Evolutionary conservation across 805 yeast species (phyloP), one percentile per base, ranked within the genome.

Genomic region (Millerozyma miso): DNA sequence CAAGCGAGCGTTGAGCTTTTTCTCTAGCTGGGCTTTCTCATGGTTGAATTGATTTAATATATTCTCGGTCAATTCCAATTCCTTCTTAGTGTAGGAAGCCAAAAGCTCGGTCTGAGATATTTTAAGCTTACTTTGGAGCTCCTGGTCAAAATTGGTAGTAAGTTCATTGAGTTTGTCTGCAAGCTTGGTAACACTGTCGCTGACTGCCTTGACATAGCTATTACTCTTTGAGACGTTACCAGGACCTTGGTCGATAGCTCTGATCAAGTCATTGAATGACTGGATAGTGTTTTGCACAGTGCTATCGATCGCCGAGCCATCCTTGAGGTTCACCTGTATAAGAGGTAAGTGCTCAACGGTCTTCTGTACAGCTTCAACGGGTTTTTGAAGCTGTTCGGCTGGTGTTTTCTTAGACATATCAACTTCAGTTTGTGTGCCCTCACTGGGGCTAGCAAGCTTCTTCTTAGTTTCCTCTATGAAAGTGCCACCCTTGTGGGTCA

Each of bases 11-110:
- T 77, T 70, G 58, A 82, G 83, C 51, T 80, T 80, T 37, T 67
- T 59, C 49, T 83, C 83, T 52, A 88, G 71, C 43, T 74, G 75
- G 38, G 70, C 55, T 56, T 85, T 81, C 53, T 82, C 85, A n/a
- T 62, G 59, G 45, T 77, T 77, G 56, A 84, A 82, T 52, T 85
- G 82, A 34, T 71, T 62, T 53, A 80, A 69, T 60, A 85, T 79
- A 42, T 75, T 72, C 42, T 71, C 69, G n/a, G 85, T 74, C 48
- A 83, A 61, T 38, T 76, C 79, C 45, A 76, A 69, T 64, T 83
- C 80, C 57, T 80, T 64, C 50, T 63, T 62, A 43, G 74, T 69
- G 53, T 55, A 68, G 10, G 60, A 47, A 7, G 73, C 51, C 44
- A 68, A 65, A 46, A 67, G 58, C 35, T 70, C 73, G 18, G 67